Percentiles rank a stretch among this genome's conserved stretches.
Conservation (phyloP, 2,329 filamentous ascomycete species). For the Cadophora sp. region DNA sequence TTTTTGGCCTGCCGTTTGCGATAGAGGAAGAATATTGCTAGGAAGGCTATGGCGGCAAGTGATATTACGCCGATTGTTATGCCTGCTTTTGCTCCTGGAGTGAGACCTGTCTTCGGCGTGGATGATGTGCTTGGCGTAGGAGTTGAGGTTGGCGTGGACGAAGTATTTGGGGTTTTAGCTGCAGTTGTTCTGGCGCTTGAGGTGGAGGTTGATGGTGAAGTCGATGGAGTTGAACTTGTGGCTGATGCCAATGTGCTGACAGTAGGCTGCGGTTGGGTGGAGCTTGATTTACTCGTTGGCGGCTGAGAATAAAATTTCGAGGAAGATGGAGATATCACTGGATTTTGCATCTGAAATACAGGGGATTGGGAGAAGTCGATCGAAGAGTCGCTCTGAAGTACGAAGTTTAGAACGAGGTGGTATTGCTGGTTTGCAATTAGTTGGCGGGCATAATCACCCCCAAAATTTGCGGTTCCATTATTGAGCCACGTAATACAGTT, state of each 20-base stretch:
- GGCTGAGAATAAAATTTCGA: too few relatives aligned
- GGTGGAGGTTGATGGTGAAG: neutral
- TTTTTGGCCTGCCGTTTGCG: constrained; percentile 5
- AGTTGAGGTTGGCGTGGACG: neutral
- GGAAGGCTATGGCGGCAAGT: neutral
- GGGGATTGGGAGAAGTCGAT: neutral
- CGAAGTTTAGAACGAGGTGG: neutral
- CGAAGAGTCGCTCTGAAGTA: neutral
- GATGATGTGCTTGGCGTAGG: neutral
- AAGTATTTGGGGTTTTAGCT: neutral
- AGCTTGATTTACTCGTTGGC: neutral
- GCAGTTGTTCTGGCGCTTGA: too few relatives aligned
- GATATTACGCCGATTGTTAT: constrained; percentile 6
- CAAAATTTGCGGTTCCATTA: constrained; percentile 8
- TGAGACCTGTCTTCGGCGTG: neutral
- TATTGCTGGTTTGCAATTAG: neutral
- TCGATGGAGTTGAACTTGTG: neutral
- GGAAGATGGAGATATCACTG: neutral
- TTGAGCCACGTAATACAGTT: neutral
- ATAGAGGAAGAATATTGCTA: neutral
- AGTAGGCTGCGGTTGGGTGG: neutral
- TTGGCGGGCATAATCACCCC: neutral
- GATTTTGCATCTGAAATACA: constrained; percentile 6
- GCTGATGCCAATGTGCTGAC: neutral
- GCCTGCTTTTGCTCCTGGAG: constrained; percentile 1